Evolutionary conservation across 768 basidiomycete species (phyloP), one percentile per base, ranked within the genome.

Genomic region (Galerina marginata): DNA sequence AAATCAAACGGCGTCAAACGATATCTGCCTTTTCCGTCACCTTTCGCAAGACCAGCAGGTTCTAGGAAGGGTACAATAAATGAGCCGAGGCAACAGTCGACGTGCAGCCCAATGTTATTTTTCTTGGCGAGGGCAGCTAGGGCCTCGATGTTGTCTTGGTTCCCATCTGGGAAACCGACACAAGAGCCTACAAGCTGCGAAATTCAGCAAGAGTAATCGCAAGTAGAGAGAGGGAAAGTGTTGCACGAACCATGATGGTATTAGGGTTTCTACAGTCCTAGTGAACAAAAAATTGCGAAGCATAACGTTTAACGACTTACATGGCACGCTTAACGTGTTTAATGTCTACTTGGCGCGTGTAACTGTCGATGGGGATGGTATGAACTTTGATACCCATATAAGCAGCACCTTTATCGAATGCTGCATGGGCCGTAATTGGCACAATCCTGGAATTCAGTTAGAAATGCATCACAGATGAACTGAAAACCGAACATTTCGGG

Each of bases 61-160:
- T 94, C 91, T 49, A 99, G 81, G 82, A 93, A 99, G 0, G 96
- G 95, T 61, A 98, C 84, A 64, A 98, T 90, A 75, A 99, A 97
- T 50, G 90, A 91, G 2, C 95, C 96, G 9, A 98, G 80, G 72
- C 96, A 98, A 71, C 95, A 96, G 67, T 97, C 96, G 59, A 98
- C 95, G 71, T 97, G 96, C 25, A 98, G 75, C 6, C 95, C 95
- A 56, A 96, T 80, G 15, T 90, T 89, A 71, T 95, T 75, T 64
- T 77, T 80, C 57, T 83, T 74, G 0, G 96, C 96, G 14, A 99
- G 81, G 40, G 78, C 79, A 15, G 86, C 90, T 2, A 99, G 87
- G 0, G 82, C 87, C 14, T 86, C 79, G 54, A 99, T 96, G 59
- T 95, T 86, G 70, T 96, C 94, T 76, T 92, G 90, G 67, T 88